A percentile compares a stretch with the other conserved stretches of the same genome.
phyloP scores from a whole-genome alignment of 1,284 basidiomycete genomes.

The Ganoderma sp. region DNA sequence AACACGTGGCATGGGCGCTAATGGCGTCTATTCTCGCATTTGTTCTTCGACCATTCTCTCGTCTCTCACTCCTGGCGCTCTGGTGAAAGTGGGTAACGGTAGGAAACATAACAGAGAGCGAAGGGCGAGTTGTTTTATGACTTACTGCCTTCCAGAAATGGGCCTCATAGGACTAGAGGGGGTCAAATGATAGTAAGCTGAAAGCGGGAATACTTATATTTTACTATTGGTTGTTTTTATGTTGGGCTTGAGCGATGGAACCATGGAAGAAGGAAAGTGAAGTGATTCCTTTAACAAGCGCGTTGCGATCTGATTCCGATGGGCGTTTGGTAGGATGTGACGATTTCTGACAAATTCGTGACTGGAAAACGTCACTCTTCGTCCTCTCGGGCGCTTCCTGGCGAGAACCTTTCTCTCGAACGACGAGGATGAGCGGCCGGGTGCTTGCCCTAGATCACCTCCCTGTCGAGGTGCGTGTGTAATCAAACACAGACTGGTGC shows the following conservation, averaged over 20 bases:
- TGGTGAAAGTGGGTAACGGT: no score
- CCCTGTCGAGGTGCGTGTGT: constrained; percentile 28
- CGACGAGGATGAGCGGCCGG: constrained; percentile 7
- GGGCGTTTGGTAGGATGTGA: constrained; percentile 2
- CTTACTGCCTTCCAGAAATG: no score
- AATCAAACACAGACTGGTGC: background rate
- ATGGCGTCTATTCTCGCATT: background rate
- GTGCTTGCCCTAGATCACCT: constrained; percentile 19
- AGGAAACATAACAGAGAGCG: no score
- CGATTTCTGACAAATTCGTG: background rate
- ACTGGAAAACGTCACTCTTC: background rate
- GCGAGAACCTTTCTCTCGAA: background rate
- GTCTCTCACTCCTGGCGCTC: no score
- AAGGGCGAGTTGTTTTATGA: no score
- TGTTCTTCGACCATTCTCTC: background rate
- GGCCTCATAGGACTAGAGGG: no score
- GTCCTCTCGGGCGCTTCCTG: background rate
- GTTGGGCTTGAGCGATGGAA: no score
- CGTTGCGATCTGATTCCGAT: background rate
- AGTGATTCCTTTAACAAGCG: no score
- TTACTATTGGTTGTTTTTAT: no score
- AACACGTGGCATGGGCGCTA: background rate
- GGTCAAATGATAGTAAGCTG: no score
- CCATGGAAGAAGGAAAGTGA: no score
- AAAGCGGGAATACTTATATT: no score